These are phyloP conservation scores for Glonium stellatum DNA, from an alignment of 495 filamentous ascomycete species.

Conservation along the genomic window DNA sequence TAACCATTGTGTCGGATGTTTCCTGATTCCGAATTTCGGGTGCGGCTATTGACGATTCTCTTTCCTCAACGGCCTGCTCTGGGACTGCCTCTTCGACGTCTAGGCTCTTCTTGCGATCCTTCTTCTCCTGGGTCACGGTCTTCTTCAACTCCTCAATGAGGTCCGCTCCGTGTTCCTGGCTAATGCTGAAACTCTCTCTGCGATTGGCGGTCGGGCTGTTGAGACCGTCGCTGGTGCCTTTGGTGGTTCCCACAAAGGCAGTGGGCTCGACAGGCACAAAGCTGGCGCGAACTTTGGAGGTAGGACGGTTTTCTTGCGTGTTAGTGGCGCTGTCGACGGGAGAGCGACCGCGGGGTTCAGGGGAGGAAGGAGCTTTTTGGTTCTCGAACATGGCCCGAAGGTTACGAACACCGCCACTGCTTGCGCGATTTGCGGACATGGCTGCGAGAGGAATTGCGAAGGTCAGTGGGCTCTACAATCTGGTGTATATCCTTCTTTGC, in stretches of 20 bases:
- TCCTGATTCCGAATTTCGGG: slow-evolving; percentile 13
- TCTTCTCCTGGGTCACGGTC: slow-evolving; percentile 31
- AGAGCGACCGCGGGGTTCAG: slow-evolving; percentile 63
- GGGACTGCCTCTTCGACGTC: slow-evolving; percentile 28
- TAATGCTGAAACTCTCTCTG: slow-evolving; percentile 32
- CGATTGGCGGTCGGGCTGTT: slow-evolving; percentile 25
- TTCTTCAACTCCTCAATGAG: slow-evolving; percentile 28
- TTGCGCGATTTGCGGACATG: slow-evolving; percentile 46
- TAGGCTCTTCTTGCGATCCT: slow-evolving; percentile 26
- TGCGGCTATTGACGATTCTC: slow-evolving; percentile 13
- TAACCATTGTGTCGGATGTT: slow-evolving; percentile 17
- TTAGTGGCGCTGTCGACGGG: slow-evolving; percentile 48
- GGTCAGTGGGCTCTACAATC: slow-evolving; percentile 16
- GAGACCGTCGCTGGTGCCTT: slow-evolving; percentile 18
- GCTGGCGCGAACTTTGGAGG: slow-evolving; percentile 73
- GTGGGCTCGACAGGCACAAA: slow-evolving; percentile 73
- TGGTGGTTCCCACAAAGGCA: slow-evolving; percentile 34
- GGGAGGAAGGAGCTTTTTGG: slow-evolving; percentile 49
- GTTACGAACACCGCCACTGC: slow-evolving; percentile 53
- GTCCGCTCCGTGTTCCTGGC: slow-evolving; percentile 14
- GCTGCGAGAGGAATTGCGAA: slow-evolving; percentile 23
- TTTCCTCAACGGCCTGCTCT: slow-evolving; percentile 29
- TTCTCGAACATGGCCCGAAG: slow-evolving; percentile 87
- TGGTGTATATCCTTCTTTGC: background rate
- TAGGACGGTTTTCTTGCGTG: slow-evolving; percentile 46